These are phyloP conservation scores for Sclerotinia nivalis DNA, from an alignment of 2,329 filamentous ascomycete genomes.

Conservation along the genomic window DNA sequence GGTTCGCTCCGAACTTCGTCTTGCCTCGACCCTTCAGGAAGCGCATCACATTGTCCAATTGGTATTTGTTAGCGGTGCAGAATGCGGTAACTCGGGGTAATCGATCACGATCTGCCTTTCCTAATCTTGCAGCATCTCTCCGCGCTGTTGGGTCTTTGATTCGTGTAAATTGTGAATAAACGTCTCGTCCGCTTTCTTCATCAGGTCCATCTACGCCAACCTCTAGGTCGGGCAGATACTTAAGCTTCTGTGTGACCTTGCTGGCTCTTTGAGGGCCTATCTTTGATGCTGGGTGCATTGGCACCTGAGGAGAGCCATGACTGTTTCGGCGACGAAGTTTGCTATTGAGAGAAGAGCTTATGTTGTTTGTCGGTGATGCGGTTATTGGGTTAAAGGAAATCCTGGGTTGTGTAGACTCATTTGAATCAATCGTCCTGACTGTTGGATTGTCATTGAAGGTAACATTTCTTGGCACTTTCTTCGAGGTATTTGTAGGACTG, in stretches of 20 bases:
- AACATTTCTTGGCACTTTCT: conserved; percentile 54
- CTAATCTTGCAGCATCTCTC: conserved; percentile 85
- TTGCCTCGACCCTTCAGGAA: conserved; percentile 85
- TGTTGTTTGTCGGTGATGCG: conserved; percentile 44
- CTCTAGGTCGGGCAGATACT: conserved; percentile 90
- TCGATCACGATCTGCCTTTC: conserved; percentile 86
- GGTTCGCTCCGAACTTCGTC: conserved; percentile 69
- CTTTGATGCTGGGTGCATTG: conserved; percentile 55
- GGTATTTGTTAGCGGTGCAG: conserved; percentile 89
- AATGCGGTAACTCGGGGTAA: conserved; percentile 94
- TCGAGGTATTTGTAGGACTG: conserved; percentile 15
- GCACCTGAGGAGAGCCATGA: conserved; percentile 55
- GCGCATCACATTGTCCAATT: conserved; percentile 84
- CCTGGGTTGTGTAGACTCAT: conserved; percentile 10
- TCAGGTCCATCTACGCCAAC: conserved; percentile 74
- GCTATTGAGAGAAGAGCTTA: conserved; percentile 80
- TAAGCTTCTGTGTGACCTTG: conserved; percentile 94
- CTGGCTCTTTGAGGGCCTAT: conserved; percentile 94
- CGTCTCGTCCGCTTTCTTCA: conserved; percentile 90
- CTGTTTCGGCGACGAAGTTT: conserved; percentile 86
- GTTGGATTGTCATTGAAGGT: conserved; percentile 75
- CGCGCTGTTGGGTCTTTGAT: conserved; percentile 96
- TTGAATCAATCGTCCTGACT: conserved; percentile 56
- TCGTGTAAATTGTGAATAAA: conserved; percentile 95
- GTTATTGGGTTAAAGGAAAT: conserved; percentile 30